Conservation (phyloP, 176 grass and related monocot genomes). For the Carex cristatella region DNA sequence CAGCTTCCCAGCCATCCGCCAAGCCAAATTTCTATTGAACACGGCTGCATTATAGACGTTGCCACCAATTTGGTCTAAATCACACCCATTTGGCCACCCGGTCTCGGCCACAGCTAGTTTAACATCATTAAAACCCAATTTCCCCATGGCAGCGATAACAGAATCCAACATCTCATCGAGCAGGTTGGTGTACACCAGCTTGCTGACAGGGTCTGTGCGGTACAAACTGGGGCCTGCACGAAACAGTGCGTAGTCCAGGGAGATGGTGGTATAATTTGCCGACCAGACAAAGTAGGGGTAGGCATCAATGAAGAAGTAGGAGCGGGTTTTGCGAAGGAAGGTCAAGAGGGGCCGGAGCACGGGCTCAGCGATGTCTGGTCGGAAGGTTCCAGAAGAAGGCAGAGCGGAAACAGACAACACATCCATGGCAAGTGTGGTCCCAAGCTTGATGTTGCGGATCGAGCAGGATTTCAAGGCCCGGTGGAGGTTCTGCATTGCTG, state of each 20-base stretch:
- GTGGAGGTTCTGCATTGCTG: conserved; percentile 73
- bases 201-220: conserved; percentile 52
- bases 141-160: conserved; percentile 48
- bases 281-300: conserved; percentile 87
- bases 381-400: conserved; percentile 56
- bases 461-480: conserved; percentile 26
- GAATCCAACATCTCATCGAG: conserved; percentile 88
- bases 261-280: conserved; percentile 25
- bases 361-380: conserved; percentile 46
- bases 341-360: conserved; percentile 69
- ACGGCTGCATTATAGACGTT: conserved; percentile 52
- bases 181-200: conserved; percentile 62
- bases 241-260: conserved; percentile 63
- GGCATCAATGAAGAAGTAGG: conserved; percentile 79
- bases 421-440: conserved; percentile 93
- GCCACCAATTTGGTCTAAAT: conserved; percentile 64
- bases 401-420: conserved; percentile 47
- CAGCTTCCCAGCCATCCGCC: conserved; percentile 30
- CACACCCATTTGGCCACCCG: conserved; percentile 75
- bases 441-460: conserved; percentile 61
- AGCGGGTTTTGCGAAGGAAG: conserved; percentile 55
- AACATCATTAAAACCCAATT: conserved; percentile 54
- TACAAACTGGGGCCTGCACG: neutral
- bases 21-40: conserved; percentile 74
- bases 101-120: conserved; percentile 71